These are phyloP conservation scores for Platanus orientalis DNA, from an alignment of 164 flowering plant species.

Conservation along the genomic window DNA sequence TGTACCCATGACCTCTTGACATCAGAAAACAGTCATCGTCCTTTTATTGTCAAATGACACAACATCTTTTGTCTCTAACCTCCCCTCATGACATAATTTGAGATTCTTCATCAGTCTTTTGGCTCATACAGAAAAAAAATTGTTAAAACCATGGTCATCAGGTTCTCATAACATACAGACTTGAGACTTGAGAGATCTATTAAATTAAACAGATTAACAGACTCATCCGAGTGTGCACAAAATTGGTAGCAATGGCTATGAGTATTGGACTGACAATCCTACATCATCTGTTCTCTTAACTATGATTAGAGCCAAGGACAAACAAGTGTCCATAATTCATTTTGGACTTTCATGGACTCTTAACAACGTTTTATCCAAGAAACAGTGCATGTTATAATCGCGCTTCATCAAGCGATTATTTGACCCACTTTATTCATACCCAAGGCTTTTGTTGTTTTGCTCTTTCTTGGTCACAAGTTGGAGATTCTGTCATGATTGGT, in stretches of 20 bases:
- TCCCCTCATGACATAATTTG: conserved; percentile 1
- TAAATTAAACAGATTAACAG: no score
- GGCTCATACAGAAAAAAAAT: neutral
- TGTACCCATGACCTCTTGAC: neutral
- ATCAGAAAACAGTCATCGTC: conserved; percentile 1
- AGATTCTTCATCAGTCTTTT: conserved; percentile 1
- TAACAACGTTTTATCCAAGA: neutral
- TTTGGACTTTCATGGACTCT: neutral
- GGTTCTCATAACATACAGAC: neutral
- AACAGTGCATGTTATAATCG: neutral
- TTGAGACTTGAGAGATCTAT: no score
- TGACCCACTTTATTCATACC: neutral
- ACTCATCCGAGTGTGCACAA: no score
- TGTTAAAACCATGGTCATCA: neutral
- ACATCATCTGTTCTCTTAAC: no score
- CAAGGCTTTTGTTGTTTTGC: conserved; percentile 7
- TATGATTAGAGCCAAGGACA: neutral
- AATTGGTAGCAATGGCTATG: no score
- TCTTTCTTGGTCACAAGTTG: conserved; percentile 4
- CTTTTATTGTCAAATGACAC: conserved; percentile 4
- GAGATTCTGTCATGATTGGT: conserved; percentile 12
- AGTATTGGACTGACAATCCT: no score
- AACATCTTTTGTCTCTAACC: conserved; percentile 6
- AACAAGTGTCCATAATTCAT: no score
- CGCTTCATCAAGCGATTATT: neutral